Conservation (phyloP, 371 early-diverging fungal genomes). For the Zopfochytrium polystomum region DNA sequence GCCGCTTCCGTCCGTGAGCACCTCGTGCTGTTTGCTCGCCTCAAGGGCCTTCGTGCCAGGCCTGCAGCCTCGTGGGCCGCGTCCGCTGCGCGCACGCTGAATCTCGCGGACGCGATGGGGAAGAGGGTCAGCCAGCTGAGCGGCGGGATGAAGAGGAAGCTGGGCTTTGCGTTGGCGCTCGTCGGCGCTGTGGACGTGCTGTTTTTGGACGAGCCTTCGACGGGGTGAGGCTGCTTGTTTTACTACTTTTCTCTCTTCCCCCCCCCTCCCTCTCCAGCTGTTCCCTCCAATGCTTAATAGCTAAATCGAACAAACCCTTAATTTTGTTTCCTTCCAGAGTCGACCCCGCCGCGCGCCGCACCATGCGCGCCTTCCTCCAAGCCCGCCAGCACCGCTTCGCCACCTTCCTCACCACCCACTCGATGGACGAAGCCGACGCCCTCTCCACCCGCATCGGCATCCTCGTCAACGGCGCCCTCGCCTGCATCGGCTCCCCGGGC, state of each 20-base stretch:
- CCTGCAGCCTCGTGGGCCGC: slow-evolving; percentile 6
- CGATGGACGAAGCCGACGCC: slow-evolving; percentile 36
- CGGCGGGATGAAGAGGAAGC: slow-evolving; percentile 33
- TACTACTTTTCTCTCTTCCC: slow-evolving; percentile 15
- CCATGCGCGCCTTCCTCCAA: slow-evolving; percentile 12
- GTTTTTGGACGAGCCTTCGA: slow-evolving; percentile 40
- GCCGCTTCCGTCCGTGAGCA: slow-evolving; percentile 17
- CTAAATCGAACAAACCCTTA: too few relatives aligned
- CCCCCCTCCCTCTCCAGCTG: slow-evolving; percentile 6
- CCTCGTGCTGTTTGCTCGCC: slow-evolving; percentile 12
- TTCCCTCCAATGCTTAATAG: too few relatives aligned
- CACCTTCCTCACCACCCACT: slow-evolving; percentile 42
- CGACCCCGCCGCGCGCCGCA: slow-evolving; percentile 19
- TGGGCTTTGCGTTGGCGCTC: slow-evolving; percentile 28
- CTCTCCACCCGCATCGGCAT: slow-evolving; percentile 51
- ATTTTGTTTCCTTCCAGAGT: slow-evolving; percentile 8
- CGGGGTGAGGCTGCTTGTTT: slow-evolving; percentile 20
- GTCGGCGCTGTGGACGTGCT: slow-evolving; percentile 32
- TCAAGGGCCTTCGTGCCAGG: slow-evolving; percentile 5
- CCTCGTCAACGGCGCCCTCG: slow-evolving; percentile 59
- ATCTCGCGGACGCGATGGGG: slow-evolving; percentile 23
- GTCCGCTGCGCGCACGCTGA: background rate
- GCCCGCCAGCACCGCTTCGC: slow-evolving; percentile 3
- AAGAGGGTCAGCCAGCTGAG: slow-evolving; percentile 36
- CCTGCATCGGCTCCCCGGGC: slow-evolving; percentile 56